Base-by-base conservation (phyloP, 768 basidiomycete species). In the Lactifluus pinguis region DNA sequence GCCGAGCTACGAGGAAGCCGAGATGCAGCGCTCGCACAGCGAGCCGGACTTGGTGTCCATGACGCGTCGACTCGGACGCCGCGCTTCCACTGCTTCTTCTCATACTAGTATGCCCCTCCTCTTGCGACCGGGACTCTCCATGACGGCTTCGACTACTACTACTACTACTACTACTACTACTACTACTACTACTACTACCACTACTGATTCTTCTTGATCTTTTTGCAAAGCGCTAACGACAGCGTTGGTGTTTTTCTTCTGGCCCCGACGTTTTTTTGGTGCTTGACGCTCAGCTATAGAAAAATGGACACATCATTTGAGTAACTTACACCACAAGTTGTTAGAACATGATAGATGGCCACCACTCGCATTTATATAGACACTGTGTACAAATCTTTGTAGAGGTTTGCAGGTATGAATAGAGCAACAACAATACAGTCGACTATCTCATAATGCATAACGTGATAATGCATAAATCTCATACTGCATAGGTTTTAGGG, bases 1-100 rank as follows among this genome's bases (percentile, higher is more conserved):
- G 66, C 95, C 95, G 50, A 89, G 85, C 42, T 98, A 98, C 66
- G 92, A 91, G 66, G 92, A 92, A 69, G 81, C 81, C 1, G 58
- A 48, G 60, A 60, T 62, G 66, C 68, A 60, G 61, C 57, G 57
- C 55, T 51, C 64, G 30, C 47, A 48, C 49, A 68, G 68, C 59
- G 68, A 61, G 47, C 38, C 66, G 36, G 67, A 68, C 36, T 38
- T 68, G 6, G 64, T 59, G 15, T 57, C 61, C 38, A 54, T 68
- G 36, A n/a, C 45, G 15, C 39, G n/a, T 11, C 48, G 34, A 21
- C 36, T 32, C 10, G 25, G 25, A 25, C 25, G 25, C 25, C 17
- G n/a, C 9, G 32, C n/a, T 21, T 19, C 51, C 7, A 4, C 36
- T n/a, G 2, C 36, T 38, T 4, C 19, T 21, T 0, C 45, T 14